Conservation (phyloP, 306 rosid genomes). For the Biancaea sappan region DNA sequence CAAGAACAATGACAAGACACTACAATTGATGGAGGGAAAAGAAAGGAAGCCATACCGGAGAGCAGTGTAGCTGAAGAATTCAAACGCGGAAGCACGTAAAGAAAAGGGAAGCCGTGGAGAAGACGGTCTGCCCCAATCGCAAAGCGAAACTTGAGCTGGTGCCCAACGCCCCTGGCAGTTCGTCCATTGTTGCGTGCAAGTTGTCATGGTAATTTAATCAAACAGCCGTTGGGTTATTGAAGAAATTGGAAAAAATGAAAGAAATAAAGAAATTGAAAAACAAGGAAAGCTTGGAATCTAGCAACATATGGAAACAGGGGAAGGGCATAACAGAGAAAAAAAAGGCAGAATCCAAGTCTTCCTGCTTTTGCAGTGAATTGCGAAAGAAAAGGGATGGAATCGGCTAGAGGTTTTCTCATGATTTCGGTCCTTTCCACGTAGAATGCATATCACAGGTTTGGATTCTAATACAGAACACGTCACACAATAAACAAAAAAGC, state of each 20-base stretch:
- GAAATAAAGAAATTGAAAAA: background rate
- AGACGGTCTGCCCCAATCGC: constrained; percentile 62
- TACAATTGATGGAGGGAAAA: background rate
- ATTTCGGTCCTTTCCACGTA: background rate
- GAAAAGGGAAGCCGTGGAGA: constrained; percentile 61
- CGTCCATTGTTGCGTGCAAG: constrained; percentile 53
- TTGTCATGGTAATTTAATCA: constrained; percentile 33
- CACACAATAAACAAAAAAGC: background rate
- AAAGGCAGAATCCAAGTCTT: background rate
- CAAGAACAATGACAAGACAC: background rate
- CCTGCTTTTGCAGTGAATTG: background rate
- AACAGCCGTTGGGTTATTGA: background rate
- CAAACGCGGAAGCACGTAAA: constrained; percentile 60
- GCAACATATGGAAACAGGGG: background rate
- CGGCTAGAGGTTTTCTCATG: background rate
- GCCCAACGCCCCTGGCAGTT: constrained; percentile 65
- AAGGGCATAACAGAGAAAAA: background rate
- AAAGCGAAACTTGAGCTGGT: constrained; percentile 70
- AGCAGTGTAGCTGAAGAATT: constrained; percentile 61
- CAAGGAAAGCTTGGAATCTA: background rate
- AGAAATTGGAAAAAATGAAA: background rate
- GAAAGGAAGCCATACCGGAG: constrained; percentile 46
- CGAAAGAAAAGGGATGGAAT: background rate
- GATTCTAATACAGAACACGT: background rate
- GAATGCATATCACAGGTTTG: constrained; percentile 1